These are phyloP conservation scores for Castanea mollissima DNA, from an alignment of 306 rosid genomes.

Conservation along the genomic window DNA sequence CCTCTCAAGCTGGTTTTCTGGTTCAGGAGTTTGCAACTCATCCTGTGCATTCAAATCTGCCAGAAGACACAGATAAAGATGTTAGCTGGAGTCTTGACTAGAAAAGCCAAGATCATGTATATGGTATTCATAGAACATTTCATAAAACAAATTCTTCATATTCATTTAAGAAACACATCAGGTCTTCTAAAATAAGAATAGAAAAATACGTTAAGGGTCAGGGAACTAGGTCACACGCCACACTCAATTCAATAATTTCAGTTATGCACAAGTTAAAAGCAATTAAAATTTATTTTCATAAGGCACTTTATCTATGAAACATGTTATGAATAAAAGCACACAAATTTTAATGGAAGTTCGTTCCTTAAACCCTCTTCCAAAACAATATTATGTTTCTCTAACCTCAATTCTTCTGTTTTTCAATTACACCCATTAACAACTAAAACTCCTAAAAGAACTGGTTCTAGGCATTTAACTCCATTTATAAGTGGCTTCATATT, in stretches of 20 bases:
- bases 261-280: neutral
- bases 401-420: neutral
- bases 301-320: neutral
- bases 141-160: neutral
- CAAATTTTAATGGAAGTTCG: neutral
- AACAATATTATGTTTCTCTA: neutral
- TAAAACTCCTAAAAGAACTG: neutral
- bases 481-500: neutral
- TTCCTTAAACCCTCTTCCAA: neutral
- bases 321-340: neutral
- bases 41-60: slow-evolving; percentile 54
- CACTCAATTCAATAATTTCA: neutral
- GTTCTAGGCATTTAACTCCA: neutral
- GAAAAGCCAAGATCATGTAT: neutral
- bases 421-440: neutral
- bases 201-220: neutral
- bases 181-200: neutral
- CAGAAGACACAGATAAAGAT: slow-evolving; percentile 26
- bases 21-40: slow-evolving; percentile 68
- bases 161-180: neutral
- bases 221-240: neutral
- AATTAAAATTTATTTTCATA: neutral
- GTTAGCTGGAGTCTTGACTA: slow-evolving; percentile 17
- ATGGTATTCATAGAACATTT: slow-evolving; percentile 2
- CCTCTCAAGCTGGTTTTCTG: slow-evolving; percentile 64